Base-by-base conservation (phyloP, 2,329 filamentous ascomycete species). In the Pestalotiopsis sp. region DNA sequence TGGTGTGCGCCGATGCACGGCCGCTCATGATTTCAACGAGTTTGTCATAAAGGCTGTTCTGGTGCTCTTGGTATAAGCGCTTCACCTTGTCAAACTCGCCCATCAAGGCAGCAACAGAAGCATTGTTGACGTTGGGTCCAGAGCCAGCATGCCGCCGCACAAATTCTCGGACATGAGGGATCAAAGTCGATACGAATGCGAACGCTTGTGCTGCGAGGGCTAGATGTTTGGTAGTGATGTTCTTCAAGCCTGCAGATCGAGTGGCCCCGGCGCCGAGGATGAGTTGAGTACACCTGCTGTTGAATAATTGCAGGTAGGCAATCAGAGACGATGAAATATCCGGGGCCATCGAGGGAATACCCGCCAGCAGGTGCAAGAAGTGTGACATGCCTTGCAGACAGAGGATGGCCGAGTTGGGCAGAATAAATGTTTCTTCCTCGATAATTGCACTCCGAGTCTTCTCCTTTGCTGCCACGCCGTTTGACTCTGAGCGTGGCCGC, bases 211-310 rank as follows among this genome's bases (percentile, higher is more conserved):
- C 94, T 2, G 96, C 94, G 20, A 98, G 88, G 0, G 96, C 94
- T 1, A 99, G 87, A 80, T 99, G 95, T 74, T 96, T 96, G 0
- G 96, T 97, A 0, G 93, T 97, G 77, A 99, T 99, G 75, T 98
- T 98, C 78, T 94, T 97, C 22, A 99, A 84, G 0, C 95, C 95
- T 1, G 94, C 96, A 26, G 92, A 94, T 44, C 89, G 86, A 4
- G 93, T 98, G 3, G 96, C 96, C 4, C 96, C 96, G 1, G 96
- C 96, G 1, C 96, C 96, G 6, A 99, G 89, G 71, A 99, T 98
- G 68, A 99, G 87, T 77, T 99, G 96, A n/a, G 92, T 97, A 68
- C 94, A 94, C 22, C 96, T 91, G 2, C 94, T 98, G 79, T 99
- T 98, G 85, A 98, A 99, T 3, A 97, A 86, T 71, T 96, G 93